These are phyloP conservation scores for Haematococcus lacustris DNA, from an alignment of 139 green algal species.

Conservation along the genomic window DNA sequence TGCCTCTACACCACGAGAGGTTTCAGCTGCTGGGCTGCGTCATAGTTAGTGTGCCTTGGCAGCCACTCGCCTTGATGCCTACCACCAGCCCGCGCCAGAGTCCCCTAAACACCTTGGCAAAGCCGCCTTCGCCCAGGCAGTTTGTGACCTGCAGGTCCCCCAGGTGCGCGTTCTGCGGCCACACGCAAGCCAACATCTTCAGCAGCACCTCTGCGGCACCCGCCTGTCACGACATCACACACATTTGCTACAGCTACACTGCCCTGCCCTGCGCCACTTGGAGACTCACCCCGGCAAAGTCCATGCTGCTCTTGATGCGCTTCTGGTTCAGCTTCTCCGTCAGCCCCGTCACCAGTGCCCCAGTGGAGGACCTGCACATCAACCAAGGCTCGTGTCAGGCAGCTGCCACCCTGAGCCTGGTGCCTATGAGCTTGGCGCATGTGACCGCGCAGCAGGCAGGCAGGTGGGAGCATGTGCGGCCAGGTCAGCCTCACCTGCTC, in stretches of 20 bases:
- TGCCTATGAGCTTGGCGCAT: too few species aligned
- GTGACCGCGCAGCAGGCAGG: too few species aligned
- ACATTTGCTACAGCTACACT: not conserved
- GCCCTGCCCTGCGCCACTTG: too few species aligned
- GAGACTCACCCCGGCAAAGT: conserved; percentile 25
- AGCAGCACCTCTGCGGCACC: too few species aligned
- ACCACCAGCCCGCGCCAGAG: conserved; percentile 37
- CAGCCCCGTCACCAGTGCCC: conserved; percentile 41
- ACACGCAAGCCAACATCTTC: too few species aligned
- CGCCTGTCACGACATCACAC: not conserved
- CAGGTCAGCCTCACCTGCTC: too few species aligned
- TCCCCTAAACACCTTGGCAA: conserved; percentile 50
- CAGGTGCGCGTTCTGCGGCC: conserved; percentile 20
- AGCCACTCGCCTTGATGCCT: conserved; percentile 18
- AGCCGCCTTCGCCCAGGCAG: conserved; percentile 50
- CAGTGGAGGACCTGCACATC: conserved; percentile 30
- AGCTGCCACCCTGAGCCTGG: too few species aligned
- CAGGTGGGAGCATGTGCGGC: too few species aligned
- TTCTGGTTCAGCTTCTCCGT: conserved; percentile 62
- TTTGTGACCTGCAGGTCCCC: conserved; percentile 29
- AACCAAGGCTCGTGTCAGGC: too few species aligned
- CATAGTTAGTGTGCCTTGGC: not conserved
- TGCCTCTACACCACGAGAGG: not conserved
- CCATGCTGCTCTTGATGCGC: conserved; percentile 33
- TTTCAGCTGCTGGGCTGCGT: not conserved